Percentiles rank a stretch among this genome's conserved stretches.
Conservation (phyloP, 805 yeast species). For the Hanseniaspora thailandica region DNA sequence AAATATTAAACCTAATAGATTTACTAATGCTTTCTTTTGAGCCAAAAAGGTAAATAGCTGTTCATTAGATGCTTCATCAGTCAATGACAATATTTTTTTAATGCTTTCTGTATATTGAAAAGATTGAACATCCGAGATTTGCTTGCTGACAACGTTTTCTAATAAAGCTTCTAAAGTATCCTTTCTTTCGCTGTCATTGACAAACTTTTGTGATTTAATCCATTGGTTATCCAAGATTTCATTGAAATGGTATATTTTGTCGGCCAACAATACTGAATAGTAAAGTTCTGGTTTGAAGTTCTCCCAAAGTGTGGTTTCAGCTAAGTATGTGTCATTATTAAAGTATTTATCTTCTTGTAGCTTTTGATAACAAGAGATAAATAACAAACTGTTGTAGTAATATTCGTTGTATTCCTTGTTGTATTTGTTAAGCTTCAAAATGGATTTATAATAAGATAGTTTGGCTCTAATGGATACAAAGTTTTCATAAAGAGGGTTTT, state of each 20-base stretch:
- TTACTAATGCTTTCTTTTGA: constrained; percentile 86
- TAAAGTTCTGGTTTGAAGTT: constrained; percentile 63
- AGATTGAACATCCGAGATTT: constrained; percentile 59
- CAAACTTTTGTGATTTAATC: constrained; percentile 29
- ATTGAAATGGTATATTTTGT: constrained; percentile 87
- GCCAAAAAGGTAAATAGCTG: constrained; percentile 44
- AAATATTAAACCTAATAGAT: constrained; percentile 79
- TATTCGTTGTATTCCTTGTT: constrained; percentile 69
- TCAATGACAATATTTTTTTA: background rate
- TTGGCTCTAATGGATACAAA: constrained; percentile 52
- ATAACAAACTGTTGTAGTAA: constrained; percentile 71
- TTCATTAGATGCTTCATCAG: background rate
- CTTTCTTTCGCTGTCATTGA: constrained; percentile 40
- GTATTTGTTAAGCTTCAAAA: constrained; percentile 61
- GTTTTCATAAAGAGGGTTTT: constrained; percentile 33
- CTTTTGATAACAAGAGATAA: constrained; percentile 44
- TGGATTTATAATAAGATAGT: constrained; percentile 73
- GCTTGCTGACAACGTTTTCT: constrained; percentile 56
- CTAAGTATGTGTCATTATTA: constrained; percentile 20
- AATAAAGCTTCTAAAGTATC: constrained; percentile 51
- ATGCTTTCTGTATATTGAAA: constrained; percentile 32
- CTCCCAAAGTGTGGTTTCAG: constrained; percentile 33
- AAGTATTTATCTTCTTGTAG: constrained; percentile 14
- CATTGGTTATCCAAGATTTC: constrained; percentile 79
- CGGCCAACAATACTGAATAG: constrained; percentile 80